phyloP scores from a whole-genome alignment of 2,329 filamentous ascomycete genomes.

The Dendryphion nanum region DNA sequence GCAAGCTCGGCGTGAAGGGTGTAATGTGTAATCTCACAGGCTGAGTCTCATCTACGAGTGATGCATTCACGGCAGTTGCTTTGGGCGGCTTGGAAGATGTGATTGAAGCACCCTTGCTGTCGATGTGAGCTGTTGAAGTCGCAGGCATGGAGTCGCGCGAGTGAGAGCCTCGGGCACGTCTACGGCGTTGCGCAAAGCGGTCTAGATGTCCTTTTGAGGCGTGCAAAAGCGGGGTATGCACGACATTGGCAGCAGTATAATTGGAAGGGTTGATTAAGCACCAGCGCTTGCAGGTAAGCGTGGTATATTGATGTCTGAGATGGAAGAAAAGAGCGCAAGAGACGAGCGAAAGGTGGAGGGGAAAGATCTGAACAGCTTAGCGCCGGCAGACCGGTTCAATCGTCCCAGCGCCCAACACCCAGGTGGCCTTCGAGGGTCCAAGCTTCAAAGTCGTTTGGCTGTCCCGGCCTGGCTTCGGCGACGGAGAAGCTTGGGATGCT shows the following conservation, averaged over 20 bases:
- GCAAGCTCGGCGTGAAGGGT: slow-evolving; percentile 74
- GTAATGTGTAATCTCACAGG: slow-evolving; percentile 75
- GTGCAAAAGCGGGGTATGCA: too few species aligned
- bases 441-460: neutral
- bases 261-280: slow-evolving; percentile 6
- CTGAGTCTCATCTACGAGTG: slow-evolving; percentile 16
- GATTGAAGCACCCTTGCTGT: slow-evolving; percentile 17
- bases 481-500: neutral
- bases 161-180: too few species aligned
- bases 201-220: too few species aligned
- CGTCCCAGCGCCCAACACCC: slow-evolving; percentile 6
- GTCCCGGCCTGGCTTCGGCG: too few species aligned
- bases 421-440: slow-evolving; percentile 1
- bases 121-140: slow-evolving; percentile 23
- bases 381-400: slow-evolving; percentile 13
- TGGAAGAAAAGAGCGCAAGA: neutral
- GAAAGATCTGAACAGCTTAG: slow-evolving; percentile 30
- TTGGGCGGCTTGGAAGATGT: slow-evolving; percentile 45
- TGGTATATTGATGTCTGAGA: slow-evolving; percentile 6
- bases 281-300: slow-evolving; percentile 11
- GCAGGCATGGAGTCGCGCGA: slow-evolving; percentile 31
- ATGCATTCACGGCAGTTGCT: slow-evolving; percentile 8
- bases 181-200: too few species aligned
- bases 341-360: slow-evolving; percentile 1
- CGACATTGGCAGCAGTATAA: too few species aligned